Base-by-base conservation (phyloP, 108 stramenopile species). In the Cylindrotheca fusiformis region DNA sequence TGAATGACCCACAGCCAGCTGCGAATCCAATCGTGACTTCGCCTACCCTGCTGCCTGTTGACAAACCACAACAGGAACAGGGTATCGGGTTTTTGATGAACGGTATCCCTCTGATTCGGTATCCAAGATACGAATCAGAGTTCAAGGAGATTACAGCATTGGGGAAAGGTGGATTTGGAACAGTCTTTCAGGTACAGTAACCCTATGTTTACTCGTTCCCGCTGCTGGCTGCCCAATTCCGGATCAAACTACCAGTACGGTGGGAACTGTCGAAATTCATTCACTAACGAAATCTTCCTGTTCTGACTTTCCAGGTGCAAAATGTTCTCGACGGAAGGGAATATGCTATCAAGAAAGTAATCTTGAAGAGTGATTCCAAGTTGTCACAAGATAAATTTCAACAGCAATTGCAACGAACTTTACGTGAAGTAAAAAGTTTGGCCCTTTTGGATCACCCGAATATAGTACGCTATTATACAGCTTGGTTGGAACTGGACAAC, bases 401-500 rank as follows among this genome's bases (percentile, higher is more conserved):
- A 5, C 78, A 79, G 36, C 80, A 73, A 24, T 63, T 96, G 45
- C 78, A 85, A 36, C 85, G 94, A 61, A 87, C 96, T 10, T 65
- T 98, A 58, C 88, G 97, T 57, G 97, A 98, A 85, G 97, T 98
- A 4, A 93, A 95, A 48, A 87, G 88, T 52, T 73, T 98, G 29
- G 93, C 96, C 12, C 66, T 84, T 22, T 65, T 98, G 27, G 95
- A 96, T 59, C 97, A 98, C 66, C 82, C 83, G 33, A 90, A 98
- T 65, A 93, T 97, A 52, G 97, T 98, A 19, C 85, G 97, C 52
- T 98, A 98, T 72, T 97, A 96, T 68, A 95, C 91, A 10, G 96
- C 97, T 2, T 98, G 97, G 97, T 67, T 97, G 29, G 97, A 97
- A 72, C 61, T 84, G 8, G 86, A 89, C 30, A 59, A 81, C 31